Percentiles rank a stretch among this genome's conserved stretches.
phyloP scores from a whole-genome alignment of 768 basidiomycete species.

The Agrocybe pediades region DNA sequence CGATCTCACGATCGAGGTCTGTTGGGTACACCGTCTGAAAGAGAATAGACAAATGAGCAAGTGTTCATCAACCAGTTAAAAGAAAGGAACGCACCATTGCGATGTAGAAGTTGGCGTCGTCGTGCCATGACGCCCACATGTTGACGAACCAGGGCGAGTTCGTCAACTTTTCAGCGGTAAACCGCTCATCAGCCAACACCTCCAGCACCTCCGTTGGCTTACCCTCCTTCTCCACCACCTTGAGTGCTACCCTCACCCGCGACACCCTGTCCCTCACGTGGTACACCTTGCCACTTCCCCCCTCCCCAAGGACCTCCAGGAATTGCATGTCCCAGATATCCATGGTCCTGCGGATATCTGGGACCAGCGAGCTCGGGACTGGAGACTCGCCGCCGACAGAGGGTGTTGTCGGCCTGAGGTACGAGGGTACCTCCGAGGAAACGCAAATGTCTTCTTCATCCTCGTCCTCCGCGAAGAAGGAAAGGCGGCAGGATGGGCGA shows the following conservation, averaged over 20 bases:
- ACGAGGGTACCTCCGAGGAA: neutral
- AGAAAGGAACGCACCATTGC: constrained; percentile 21
- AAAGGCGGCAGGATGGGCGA: constrained; percentile 9
- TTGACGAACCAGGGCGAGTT: constrained; percentile 23
- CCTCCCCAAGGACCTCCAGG: constrained; percentile 28
- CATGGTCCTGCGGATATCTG: constrained; percentile 8
- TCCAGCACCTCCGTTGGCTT: constrained; percentile 12
- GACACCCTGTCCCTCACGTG: constrained; percentile 24
- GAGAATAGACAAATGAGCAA: neutral
- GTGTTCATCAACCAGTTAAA: neutral
- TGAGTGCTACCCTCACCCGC: constrained; percentile 24
- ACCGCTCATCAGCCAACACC: constrained; percentile 21
- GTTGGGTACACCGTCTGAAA: constrained; percentile 28
- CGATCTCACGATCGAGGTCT: constrained; percentile 31
- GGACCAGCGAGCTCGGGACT: neutral
- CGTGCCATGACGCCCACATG: constrained; percentile 24
- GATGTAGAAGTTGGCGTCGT: constrained; percentile 24
- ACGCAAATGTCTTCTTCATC: neutral
- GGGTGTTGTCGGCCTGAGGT: neutral
- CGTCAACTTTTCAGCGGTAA: constrained; percentile 18
- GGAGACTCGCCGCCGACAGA: too few relatives aligned
- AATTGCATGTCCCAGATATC: constrained; percentile 14
- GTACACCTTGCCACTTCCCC: constrained; percentile 28
- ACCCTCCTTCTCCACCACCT: constrained; percentile 25
- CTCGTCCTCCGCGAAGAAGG: constrained; percentile 5